These are phyloP conservation scores for Rhizopus arrhizus DNA, from an alignment of 371 early-diverging fungal species.

Conservation along the genomic window DNA sequence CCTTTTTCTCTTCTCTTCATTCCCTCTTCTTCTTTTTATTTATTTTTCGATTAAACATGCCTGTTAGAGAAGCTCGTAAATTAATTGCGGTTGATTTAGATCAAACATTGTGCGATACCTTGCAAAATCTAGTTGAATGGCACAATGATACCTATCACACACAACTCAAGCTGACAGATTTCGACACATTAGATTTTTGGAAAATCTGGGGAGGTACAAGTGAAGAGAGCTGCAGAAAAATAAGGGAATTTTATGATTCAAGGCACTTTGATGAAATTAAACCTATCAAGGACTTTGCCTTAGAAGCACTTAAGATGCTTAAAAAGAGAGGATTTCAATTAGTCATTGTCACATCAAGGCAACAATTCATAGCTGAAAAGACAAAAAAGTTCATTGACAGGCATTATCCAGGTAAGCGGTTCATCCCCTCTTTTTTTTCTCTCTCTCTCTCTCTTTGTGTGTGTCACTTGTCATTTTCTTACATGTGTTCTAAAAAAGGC, in stretches of 20 bases:
- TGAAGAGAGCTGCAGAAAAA: slow-evolving; percentile 49
- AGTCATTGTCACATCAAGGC: slow-evolving; percentile 56
- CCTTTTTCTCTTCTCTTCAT: slow-evolving; percentile 1
- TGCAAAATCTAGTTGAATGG: slow-evolving; percentile 46
- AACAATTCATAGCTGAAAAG: slow-evolving; percentile 54
- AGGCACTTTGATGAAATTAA: slow-evolving; percentile 47
- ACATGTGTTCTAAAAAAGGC: slow-evolving; percentile 15
- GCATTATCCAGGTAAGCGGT: slow-evolving; percentile 44
- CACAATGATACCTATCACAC: slow-evolving; percentile 52
- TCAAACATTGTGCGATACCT: slow-evolving; percentile 51
- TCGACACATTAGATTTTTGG: slow-evolving; percentile 47
- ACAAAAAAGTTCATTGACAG: slow-evolving; percentile 57
- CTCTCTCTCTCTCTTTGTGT: neutral
- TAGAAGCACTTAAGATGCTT: slow-evolving; percentile 55
- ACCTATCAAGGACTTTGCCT: slow-evolving; percentile 54
- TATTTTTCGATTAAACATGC: neutral
- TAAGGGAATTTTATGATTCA: slow-evolving; percentile 54
- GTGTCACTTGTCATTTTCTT: neutral
- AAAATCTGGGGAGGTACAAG: slow-evolving; percentile 54
- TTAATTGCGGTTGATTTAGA: slow-evolving; percentile 59
- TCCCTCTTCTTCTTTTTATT: neutral
- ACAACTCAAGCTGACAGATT: slow-evolving; percentile 38
- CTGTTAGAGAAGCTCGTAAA: slow-evolving; percentile 30
- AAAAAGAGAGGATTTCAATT: slow-evolving; percentile 50
- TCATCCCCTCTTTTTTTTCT: neutral